phyloP scores from a whole-genome alignment of 1,284 basidiomycete genomes.

The Fomitopsis schrenkii region DNA sequence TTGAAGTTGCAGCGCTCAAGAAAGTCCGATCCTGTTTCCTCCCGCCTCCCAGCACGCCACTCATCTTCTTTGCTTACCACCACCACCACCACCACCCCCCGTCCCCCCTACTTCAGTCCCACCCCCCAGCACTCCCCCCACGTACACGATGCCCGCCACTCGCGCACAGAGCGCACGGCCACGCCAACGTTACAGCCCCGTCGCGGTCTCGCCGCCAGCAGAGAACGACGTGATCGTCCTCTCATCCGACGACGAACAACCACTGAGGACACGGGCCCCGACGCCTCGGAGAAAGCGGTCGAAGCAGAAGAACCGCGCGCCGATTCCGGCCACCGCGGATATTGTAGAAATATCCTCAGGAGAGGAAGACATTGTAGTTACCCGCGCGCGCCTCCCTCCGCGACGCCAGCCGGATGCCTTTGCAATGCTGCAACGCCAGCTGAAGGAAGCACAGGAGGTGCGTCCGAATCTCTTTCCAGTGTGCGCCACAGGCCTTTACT shows the following conservation, averaged over 20 bases:
- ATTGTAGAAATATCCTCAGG: conserved; percentile 26
- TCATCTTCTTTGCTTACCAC: not conserved
- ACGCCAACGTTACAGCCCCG: not conserved
- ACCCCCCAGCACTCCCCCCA: not conserved
- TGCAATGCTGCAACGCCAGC: conserved; percentile 7
- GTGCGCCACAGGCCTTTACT: not conserved
- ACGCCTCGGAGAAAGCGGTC: not conserved
- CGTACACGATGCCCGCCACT: not conserved
- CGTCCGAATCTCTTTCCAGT: not conserved
- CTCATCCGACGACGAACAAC: conserved; percentile 50
- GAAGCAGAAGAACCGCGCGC: conserved; percentile 17
- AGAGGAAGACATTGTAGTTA: conserved; percentile 26
- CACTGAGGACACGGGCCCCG: conserved; percentile 8
- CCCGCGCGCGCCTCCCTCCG: conserved; percentile 1
- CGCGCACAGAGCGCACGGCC: not conserved
- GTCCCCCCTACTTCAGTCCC: not conserved
- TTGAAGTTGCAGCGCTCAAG: not conserved
- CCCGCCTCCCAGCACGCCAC: not conserved
- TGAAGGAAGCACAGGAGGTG: conserved; percentile 20
- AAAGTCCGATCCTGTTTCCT: not conserved
- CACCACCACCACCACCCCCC: not conserved
- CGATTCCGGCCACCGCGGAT: conserved; percentile 27
- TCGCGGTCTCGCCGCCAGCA: not conserved
- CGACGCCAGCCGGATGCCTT: not conserved
- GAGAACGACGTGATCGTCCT: conserved; percentile 47